Conservation (phyloP, 495 filamentous ascomycete genomes). For the Podospora sp. region DNA sequence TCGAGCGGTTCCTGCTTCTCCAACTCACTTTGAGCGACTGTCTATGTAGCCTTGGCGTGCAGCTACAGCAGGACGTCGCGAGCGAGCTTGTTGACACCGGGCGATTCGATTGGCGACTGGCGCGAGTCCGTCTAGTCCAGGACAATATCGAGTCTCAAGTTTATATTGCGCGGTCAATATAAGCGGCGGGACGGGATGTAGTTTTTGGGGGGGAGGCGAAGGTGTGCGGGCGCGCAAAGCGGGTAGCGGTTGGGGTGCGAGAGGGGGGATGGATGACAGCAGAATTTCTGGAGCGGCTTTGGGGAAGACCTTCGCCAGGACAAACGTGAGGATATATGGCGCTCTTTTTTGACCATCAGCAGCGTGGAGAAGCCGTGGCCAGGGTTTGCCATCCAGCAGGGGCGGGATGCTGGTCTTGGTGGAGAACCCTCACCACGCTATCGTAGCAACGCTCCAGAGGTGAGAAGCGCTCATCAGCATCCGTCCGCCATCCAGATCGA, state of each 20-base stretch:
- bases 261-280: constrained; percentile 19
- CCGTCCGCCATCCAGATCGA: constrained; percentile 13
- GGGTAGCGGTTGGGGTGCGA: constrained; percentile 26
- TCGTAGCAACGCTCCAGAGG: constrained; percentile 25
- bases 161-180: constrained; percentile 46
- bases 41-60: constrained; percentile 42
- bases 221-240: constrained; percentile 19
- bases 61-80: constrained; percentile 36
- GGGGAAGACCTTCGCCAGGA: constrained; percentile 30
- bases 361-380: constrained; percentile 21
- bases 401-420: constrained; percentile 33
- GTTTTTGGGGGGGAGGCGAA: constrained; percentile 26
- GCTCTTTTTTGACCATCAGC: constrained; percentile 27
- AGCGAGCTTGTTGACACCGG: constrained; percentile 35
- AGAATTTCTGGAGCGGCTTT: constrained; percentile 30
- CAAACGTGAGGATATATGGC: constrained; percentile 40
- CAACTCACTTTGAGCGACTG: constrained; percentile 31
- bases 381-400: constrained; percentile 37
- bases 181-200: constrained; percentile 42
- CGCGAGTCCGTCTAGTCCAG: constrained; percentile 32
- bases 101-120: constrained; percentile 38
- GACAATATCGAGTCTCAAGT: constrained; percentile 43
- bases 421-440: constrained; percentile 33
- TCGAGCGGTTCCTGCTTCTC: constrained; percentile 38
- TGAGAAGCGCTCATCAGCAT: constrained; percentile 4